Base-by-base conservation (phyloP, 2,329 filamentous ascomycete species). In the Talaromyces sp. region DNA sequence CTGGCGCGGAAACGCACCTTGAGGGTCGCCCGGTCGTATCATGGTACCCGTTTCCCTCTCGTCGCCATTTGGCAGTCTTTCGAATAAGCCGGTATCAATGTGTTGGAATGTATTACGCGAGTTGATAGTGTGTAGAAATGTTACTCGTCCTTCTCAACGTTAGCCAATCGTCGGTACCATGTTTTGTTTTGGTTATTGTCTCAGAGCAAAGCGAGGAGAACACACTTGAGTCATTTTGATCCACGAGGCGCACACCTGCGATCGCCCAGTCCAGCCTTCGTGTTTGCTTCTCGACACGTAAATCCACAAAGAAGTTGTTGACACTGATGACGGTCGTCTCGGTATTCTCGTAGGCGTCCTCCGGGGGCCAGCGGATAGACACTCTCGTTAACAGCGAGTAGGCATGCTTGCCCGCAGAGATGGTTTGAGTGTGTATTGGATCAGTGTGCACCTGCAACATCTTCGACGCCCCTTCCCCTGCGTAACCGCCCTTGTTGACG, bases 271-370 rank as follows among this genome's bases (percentile, higher is more conserved):
- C 79, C 39, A 81, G 75, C 2, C 67, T 68, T 1, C 69, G 67
- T 0, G 78, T 72, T 5, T 65, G 27, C 64, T 76, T 77, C 48
- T 77, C 73, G 16, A 82, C 74, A 13, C 79, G 76, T 1, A 82
- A 69, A 68, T 82, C 79, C 4, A 81, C 73, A 62, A 79, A 82
- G 73, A 78, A 81, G 56, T 74, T 75, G 10, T 75, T 75, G 0
- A 81, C 76, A 10, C 77, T 78, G 67, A 81, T 74, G 60, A 81
- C 77, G 6, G 79, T 70, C 7, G 79, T 81, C 60, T 82, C 77
- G 13, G 79, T 81, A 41, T 75, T 78, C 65, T 82, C 79, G 33
- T 74, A 76, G 1, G 78, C 68, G 0, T 75, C 69, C 16, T 77
- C 78, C 9, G 78, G 77, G 1, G 76, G 72, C 79, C 79, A 82